Conservation (phyloP, 2,329 filamentous ascomycete genomes). For the Claviceps capensis region DNA sequence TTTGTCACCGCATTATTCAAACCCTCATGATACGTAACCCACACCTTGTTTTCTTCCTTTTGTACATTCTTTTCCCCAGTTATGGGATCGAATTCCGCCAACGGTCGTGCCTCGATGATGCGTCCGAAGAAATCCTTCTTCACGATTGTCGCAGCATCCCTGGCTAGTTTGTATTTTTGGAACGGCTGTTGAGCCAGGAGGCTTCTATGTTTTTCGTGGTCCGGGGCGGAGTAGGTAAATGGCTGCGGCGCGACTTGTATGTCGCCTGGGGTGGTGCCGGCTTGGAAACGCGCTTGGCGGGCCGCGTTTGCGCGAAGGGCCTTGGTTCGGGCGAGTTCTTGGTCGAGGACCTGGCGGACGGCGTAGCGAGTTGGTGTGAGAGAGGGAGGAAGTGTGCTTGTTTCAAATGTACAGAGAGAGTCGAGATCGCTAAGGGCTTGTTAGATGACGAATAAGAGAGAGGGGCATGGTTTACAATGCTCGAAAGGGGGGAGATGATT, state of each 20-base stretch:
- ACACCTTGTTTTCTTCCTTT: slow-evolving; percentile 48
- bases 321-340: slow-evolving; percentile 69
- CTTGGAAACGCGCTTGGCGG: slow-evolving; percentile 50
- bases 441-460: too few species aligned
- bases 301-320: slow-evolving; percentile 51
- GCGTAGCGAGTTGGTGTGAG: slow-evolving; percentile 75
- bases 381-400: slow-evolving; percentile 41
- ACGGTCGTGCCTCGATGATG: slow-evolving; percentile 35
- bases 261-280: slow-evolving; percentile 24
- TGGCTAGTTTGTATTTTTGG: slow-evolving; percentile 26
- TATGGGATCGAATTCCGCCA: slow-evolving; percentile 29
- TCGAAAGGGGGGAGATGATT: not conserved
- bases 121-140: slow-evolving; percentile 83
- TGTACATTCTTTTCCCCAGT: slow-evolving; percentile 18
- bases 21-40: slow-evolving; percentile 83
- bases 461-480: not conserved
- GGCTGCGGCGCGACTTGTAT: not conserved
- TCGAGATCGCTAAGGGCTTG: slow-evolving; percentile 49
- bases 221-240: slow-evolving; percentile 4
- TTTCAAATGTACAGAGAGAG: slow-evolving; percentile 60
- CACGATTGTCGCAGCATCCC: slow-evolving; percentile 25
- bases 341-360: slow-evolving; percentile 82
- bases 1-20: slow-evolving; percentile 87
- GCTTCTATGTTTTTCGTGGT: not conserved
- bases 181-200: not conserved